Evolutionary conservation across 106 monocot genomes (phyloP).

Genomic region (Dendrobium catenatum): DNA sequence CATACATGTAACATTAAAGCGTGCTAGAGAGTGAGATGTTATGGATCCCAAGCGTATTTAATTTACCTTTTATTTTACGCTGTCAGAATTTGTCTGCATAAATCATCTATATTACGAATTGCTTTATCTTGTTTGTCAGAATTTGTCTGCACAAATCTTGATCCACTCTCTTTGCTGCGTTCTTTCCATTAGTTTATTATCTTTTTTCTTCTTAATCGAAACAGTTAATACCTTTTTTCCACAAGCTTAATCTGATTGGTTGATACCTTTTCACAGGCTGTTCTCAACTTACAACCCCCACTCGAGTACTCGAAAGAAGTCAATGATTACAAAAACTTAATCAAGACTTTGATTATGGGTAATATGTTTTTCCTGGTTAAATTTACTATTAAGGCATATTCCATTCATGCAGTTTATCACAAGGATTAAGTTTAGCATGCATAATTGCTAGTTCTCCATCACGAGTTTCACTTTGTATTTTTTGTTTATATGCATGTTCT

Average conservation of each 20-base stretch:
- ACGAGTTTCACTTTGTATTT: constrained; percentile 2
- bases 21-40: background rate
- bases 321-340: constrained; percentile 83
- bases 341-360: constrained; percentile 95
- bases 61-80: background rate
- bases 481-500: background rate
- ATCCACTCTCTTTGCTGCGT: background rate
- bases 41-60: background rate
- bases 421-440: background rate
- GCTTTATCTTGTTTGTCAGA: background rate
- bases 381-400: background rate
- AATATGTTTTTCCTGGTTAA: constrained; percentile 11
- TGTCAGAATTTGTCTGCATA: background rate
- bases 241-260: background rate
- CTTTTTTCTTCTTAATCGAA: background rate
- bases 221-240: background rate
- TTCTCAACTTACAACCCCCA: constrained; percentile 82
- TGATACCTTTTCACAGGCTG: constrained; percentile 48
- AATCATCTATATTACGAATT: background rate
- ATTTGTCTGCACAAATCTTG: background rate
- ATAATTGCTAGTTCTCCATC: background rate
- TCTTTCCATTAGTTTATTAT: background rate
- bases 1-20: background rate
- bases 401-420: background rate
- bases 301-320: constrained; percentile 90